Base-by-base conservation (phyloP, 2,329 filamentous ascomycete genomes). In the Juglanconis oblonga region DNA sequence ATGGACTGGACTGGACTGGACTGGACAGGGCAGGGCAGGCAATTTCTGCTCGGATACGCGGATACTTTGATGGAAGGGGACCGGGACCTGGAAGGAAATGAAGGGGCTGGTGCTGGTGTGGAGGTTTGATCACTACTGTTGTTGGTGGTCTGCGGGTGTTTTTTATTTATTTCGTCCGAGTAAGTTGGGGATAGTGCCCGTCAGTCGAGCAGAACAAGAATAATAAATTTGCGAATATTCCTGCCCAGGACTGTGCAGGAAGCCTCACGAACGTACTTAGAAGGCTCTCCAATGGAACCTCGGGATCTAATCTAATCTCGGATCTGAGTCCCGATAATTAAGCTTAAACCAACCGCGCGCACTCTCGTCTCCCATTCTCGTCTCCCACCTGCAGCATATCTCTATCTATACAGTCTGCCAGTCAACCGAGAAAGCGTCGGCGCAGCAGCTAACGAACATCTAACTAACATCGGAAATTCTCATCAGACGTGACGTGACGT, bases 291-390 rank as follows among this genome's bases (percentile, higher is more conserved):
- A 55, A 62, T 24, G n/a, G 14, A 33, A 11, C 13, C 10, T 9
- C 2, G 32, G 35, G 56, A 66, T 66, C 58, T 65, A 59, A 67
- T 64, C 63, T 66, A 55, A 55, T 58, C 45, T 24, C 17, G 17
- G 17, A 24, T 24, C 17, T 24, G 17, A 24, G 17, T 24, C 17
- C 31, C 31, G 14, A 50, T 29, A 8, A n/a, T 35, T 35, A 35
- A 50, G 29, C 47, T 50, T 35, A 4, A 50, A 50, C 32, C 14
- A 50, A 17, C 48, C 48, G 17, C 17, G 17, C 17, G 17, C 6
- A 29, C 44, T n/a, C n/a, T n/a, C n/a, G n/a, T 38, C 44, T 47
- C 14, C 44, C 44, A 47, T n/a, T 24, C 17, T 24, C 17, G 17
- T 24, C 17, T 24, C 17, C 17, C 17, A 24, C 17, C 17, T 24